Base-by-base conservation (phyloP, 495 filamentous ascomycete species). In the Staphylotrichum longicolle region DNA sequence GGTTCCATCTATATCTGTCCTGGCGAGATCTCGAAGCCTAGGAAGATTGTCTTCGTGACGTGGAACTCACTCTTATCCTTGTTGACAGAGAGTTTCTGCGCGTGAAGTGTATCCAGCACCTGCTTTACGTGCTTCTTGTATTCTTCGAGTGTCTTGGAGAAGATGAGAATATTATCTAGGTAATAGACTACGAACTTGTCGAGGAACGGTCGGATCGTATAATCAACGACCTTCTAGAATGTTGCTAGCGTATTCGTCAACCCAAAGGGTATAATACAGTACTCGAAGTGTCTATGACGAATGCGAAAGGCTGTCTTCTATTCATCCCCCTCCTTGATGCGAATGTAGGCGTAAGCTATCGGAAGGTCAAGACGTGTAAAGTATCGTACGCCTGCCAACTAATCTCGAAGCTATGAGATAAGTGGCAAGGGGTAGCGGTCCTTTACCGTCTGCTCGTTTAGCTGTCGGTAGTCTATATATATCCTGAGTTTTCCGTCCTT, bases 121-220 rank as follows among this genome's bases (percentile, higher is more conserved):
- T 45, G 3, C 5, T 58, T 15, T 2, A 63, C n/a, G 15, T 57
- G 20, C 4, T 10, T 4, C 12, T 47, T 40, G 30, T 63, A 15
- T 41, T 63, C 61, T 39, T 58, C 27, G 14, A 47, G 40, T 20
- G 15, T 54, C 15, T 58, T 58, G 2, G 49, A 53, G 48, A 27
- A 63, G 48, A 63, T 58, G 6, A 63, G 41, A 15, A 63, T 58
- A 34, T 63, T 5, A 41, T 54, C 51, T 2, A 54, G 15, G 15
- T 54, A 54, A 41, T 5, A 41, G 34, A 63, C 42, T 39, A 7
- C 15, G 8, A 47, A 58, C 7, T 58, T 37, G 20, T 63, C 55
- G 10, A 63, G 20, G 40, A 41, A 34, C 10, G 20, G 33, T 14
- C 33, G 42, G 4, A 61, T 44, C 4, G 35, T n/a, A 40, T 61